Evolutionary conservation across 768 basidiomycete species (phyloP).

Genomic region (Sporobolomyces pararoseus): DNA sequence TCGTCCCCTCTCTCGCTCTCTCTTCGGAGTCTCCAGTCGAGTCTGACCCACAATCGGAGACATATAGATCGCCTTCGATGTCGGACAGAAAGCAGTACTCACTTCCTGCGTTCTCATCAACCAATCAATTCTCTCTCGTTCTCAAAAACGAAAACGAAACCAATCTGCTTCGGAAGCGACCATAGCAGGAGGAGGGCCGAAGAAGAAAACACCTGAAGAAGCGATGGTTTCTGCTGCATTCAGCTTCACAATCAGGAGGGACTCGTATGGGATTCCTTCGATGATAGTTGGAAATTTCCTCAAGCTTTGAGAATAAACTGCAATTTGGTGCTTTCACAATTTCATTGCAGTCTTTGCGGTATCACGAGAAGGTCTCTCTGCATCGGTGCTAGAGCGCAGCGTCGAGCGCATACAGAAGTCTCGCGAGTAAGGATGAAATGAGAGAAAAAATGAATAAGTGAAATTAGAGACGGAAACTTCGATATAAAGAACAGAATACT

Average conservation of each 20-base stretch:
- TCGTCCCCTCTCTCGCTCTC: not conserved
- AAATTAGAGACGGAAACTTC: too few relatives aligned
- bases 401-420: not conserved
- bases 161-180: slow-evolving; percentile 37
- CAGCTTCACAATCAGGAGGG: slow-evolving; percentile 60
- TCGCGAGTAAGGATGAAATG: not conserved
- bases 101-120: slow-evolving; percentile 73
- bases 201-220: slow-evolving; percentile 57
- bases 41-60: too few relatives aligned
- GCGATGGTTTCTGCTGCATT: slow-evolving; percentile 81
- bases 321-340: too few relatives aligned
- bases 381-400: too few relatives aligned
- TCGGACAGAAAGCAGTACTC: slow-evolving; percentile 84
- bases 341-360: too few relatives aligned
- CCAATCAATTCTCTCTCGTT: slow-evolving; percentile 23
- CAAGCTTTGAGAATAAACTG: slow-evolving; percentile 41
- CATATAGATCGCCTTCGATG: slow-evolving; percentile 74
- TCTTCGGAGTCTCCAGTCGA: too few relatives aligned
- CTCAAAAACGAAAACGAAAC: slow-evolving; percentile 27
- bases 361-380: too few relatives aligned
- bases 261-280: slow-evolving; percentile 39
- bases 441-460: too few relatives aligned
- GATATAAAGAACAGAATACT: too few relatives aligned
- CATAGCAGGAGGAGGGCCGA: not conserved
- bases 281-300: slow-evolving; percentile 91